Evolutionary conservation across 176 grass and related monocot genomes (phyloP).

Genomic region (Panicum miliaceum): DNA sequence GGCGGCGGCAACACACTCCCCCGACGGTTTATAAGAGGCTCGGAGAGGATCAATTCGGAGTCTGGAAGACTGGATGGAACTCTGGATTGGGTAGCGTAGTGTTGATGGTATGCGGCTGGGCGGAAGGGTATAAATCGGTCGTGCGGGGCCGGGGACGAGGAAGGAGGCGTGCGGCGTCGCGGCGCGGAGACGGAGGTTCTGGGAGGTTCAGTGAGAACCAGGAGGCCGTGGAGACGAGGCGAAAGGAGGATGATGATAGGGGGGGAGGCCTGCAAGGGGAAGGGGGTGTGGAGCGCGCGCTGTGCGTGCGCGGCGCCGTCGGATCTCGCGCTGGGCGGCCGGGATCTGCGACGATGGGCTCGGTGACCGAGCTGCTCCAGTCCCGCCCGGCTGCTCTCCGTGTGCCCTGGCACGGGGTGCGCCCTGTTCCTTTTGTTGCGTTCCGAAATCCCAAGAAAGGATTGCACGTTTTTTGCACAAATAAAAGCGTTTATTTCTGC

Average conservation of each 20-base stretch:
- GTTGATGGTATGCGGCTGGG: background rate
- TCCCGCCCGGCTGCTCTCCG: too few relatives aligned
- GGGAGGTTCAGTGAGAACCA: slow-evolving; percentile 46
- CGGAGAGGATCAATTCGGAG: background rate
- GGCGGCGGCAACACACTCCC: background rate
- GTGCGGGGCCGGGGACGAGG: too few relatives aligned
- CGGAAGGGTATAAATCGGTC: background rate
- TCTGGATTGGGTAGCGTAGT: background rate
- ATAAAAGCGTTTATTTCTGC: background rate
- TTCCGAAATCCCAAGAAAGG: background rate
- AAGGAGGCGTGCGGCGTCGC: background rate
- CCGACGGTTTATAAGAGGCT: background rate
- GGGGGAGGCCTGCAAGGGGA: background rate
- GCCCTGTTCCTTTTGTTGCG: background rate
- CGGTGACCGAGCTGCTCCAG: background rate
- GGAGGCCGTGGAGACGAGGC: slow-evolving; percentile 26
- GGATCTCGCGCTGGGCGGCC: slow-evolving; percentile 38
- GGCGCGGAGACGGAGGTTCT: slow-evolving; percentile 38
- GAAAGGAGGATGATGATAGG: slow-evolving; percentile 9
- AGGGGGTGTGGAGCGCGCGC: background rate
- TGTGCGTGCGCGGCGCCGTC: slow-evolving; percentile 14
- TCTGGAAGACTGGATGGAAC: background rate
- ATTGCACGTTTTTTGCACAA: background rate
- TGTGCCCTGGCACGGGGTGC: background rate
- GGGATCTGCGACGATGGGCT: slow-evolving; percentile 16